Evolutionary conservation across 768 basidiomycete species (phyloP), one percentile per base, ranked within the genome.

Genomic region (Naematelia aurantialba): DNA sequence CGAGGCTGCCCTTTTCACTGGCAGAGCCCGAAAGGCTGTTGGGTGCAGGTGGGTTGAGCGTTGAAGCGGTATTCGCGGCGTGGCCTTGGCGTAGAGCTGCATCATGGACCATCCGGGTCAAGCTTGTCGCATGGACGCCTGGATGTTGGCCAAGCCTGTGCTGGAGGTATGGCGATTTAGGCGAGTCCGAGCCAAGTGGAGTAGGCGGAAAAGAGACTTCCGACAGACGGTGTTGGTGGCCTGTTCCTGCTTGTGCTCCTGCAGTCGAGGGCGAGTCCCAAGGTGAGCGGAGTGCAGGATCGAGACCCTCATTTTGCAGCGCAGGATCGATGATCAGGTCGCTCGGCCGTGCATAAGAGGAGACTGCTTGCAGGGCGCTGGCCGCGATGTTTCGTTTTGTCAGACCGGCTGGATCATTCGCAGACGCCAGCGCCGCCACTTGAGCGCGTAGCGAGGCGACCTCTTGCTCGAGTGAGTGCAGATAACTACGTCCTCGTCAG

Each of bases 381-480:
- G 58, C 60, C 5, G 68, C 65, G 24, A 66, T 66, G 4, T 42
- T 25, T 25, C 61, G 54, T 30, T 62, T 65, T 34, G 27, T 52
- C 22, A 48, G 52, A 19, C 58, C 62, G 42, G 62, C 59, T 11
- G 21, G 19, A 52, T 61, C 63, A 31, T n/a, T 26, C 5, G 52
- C 27, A 12, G 30, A 45, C 39, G 34, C 62, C 0, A 70, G 61
- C 12, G 68, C 62, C 1, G 70, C 72, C 21, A 77, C 61, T 52
- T 76, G 72, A 0, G 73, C 70, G 31, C 75, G 68, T 2, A 78
- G 74, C 13, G 63, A 61, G 11, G 72, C 58, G 29, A 78, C 73
- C 49, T 78, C 77, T 52, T 76, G 72, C 57, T 78, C 77, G 14
- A 78, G 68, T 11, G 74, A 71, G 48, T 75, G 75, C 1, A 78